phyloP scores from a whole-genome alignment of 768 basidiomycete species.

The Dentipellis fragilis region DNA sequence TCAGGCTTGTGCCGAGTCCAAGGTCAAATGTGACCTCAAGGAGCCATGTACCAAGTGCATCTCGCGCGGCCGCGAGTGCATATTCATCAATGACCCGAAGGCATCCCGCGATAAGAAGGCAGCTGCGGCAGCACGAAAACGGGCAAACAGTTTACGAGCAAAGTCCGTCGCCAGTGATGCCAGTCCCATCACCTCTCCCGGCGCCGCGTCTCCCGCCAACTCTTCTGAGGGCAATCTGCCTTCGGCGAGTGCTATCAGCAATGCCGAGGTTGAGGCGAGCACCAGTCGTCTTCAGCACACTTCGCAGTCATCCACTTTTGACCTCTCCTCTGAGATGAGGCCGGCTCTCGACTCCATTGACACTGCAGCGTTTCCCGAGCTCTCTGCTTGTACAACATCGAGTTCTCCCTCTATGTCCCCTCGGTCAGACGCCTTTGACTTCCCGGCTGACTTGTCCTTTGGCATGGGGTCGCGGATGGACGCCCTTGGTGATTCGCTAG shows the following conservation, averaged over 20 bases:
- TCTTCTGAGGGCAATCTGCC: no score
- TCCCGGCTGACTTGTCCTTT: conserved; percentile 8
- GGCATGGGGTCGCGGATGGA: conserved; percentile 6
- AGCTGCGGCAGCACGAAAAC: conserved; percentile 9
- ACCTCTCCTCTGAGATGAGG: conserved; percentile 6
- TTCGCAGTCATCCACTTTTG: conserved; percentile 4
- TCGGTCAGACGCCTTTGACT: conserved; percentile 12
- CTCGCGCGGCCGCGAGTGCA: conserved; percentile 47
- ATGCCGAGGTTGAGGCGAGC: no score
- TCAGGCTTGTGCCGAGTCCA: conserved; percentile 56
- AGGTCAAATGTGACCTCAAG: conserved; percentile 56
- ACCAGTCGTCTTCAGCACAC: neutral
- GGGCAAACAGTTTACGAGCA: conserved; percentile 2
- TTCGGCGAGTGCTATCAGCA: no score
- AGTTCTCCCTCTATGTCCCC: conserved; percentile 13
- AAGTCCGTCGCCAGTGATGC: conserved; percentile 1
- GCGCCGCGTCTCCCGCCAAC: no score
- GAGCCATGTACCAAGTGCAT: conserved; percentile 54
- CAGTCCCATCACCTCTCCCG: neutral
- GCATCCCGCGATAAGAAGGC: conserved; percentile 14
- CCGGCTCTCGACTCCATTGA: conserved; percentile 5
- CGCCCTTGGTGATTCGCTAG: conserved; percentile 10
- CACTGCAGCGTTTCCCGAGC: conserved; percentile 6
- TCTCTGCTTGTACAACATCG: conserved; percentile 7
- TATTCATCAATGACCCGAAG: conserved; percentile 28